Evolutionary conservation across 495 filamentous ascomycete genomes (phyloP), one percentile per base, ranked within the genome.

Genomic region (Aspergillus heteromorphus): DNA sequence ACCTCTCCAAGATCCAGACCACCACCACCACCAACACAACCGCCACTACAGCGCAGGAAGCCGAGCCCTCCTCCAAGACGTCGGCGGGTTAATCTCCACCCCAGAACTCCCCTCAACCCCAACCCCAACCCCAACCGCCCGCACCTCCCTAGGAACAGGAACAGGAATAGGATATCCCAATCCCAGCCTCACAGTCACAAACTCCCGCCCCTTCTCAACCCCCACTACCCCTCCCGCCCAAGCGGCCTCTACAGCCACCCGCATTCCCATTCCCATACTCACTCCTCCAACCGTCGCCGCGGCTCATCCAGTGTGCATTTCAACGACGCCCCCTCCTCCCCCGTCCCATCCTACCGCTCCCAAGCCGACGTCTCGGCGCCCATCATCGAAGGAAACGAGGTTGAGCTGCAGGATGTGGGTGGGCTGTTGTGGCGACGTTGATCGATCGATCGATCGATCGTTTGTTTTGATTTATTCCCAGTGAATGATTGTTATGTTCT

Each of bases 31-130:
- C 23, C 14, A 48, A 53, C 16, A 10, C 47, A 9, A 41, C n/a
- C n/a, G 52, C 20, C 49, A 52, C 11, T 53, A 70, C 8, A 68
- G 73, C 17, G 59, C 71, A 16, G 78, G 79, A 4, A 82, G 77
- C 34, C 72, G 76, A 17, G 73, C 81, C 1, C 66, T 82, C 30
- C 65, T 87, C 1, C 79, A 86, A 53, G 84, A 87, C 56, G 55
- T 86, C 1, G 78, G 84, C 11, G 80, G 80, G 19, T 67, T 82
- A 11, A 58, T 81, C 27, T 51, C 68, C 34, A 19, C 73, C 66
- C 21, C 57, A 62, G 6, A 61, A 56, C 57, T 61, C 2, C 42
- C 62, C 2, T 48, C 63, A 3, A 57, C 51, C 45, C 17, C 42
- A 63, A 70, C 25, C 66, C 65, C 45, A 16, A 16, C 34, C 21